Evolutionary conservation across 176 grass and related monocot genomes (phyloP).

Genomic region (Guadua angustifolia): DNA sequence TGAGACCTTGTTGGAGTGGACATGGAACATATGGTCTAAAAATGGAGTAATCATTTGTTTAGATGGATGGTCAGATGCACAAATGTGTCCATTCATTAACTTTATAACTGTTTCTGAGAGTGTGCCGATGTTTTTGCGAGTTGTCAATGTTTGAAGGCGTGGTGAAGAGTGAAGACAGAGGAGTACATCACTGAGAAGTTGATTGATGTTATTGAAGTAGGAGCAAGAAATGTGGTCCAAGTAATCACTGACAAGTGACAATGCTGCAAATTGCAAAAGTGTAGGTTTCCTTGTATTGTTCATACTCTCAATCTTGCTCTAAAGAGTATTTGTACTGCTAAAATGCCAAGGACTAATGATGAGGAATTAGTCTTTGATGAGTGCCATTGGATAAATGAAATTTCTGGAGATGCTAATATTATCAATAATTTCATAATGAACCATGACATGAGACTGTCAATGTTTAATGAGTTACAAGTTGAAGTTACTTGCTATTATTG

Average conservation of each 20-base stretch:
- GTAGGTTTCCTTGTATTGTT: background rate
- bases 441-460: background rate
- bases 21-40: background rate
- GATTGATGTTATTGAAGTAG: background rate
- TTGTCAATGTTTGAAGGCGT: background rate
- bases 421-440: constrained; percentile 14
- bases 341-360: background rate
- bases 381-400: background rate
- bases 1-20: background rate
- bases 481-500: background rate
- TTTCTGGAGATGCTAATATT: background rate
- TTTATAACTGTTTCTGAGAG: background rate
- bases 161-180: background rate
- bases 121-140: background rate
- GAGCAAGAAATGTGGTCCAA: background rate
- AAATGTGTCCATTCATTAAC: background rate
- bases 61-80: background rate
- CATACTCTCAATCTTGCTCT: background rate
- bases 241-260: too few species aligned
- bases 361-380: background rate
- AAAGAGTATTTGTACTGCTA: background rate
- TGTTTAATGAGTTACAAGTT: background rate
- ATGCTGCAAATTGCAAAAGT: background rate
- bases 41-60: background rate
- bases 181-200: background rate